These are phyloP conservation scores for Jimgerdemannia lactiflua DNA, from an alignment of 192 early-diverging fungal genomes.

Conservation along the genomic window DNA sequence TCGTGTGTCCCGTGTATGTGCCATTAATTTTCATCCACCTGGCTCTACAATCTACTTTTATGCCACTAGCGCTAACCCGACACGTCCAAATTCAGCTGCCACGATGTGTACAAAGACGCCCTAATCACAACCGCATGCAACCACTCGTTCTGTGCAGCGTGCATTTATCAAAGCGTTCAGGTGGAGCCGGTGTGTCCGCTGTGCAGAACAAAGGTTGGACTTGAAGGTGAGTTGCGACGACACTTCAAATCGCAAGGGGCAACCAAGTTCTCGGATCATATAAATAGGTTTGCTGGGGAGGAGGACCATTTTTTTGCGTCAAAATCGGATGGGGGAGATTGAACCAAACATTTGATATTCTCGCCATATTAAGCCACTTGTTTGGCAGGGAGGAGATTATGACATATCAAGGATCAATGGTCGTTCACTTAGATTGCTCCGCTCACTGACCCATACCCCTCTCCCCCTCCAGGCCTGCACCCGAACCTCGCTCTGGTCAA, in stretches of 20 bases:
- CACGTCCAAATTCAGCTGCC: conserved; percentile 37
- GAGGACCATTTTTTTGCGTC: no score
- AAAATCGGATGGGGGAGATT: no score
- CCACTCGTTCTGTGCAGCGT: conserved; percentile 59
- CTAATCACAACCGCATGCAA: conserved; percentile 57
- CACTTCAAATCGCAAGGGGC: background rate
- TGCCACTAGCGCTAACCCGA: background rate
- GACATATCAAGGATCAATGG: background rate
- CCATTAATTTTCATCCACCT: background rate
- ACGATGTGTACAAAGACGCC: conserved; percentile 53
- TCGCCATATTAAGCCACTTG: no score
- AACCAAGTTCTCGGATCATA: background rate
- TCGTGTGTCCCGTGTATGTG: conserved; percentile 42
- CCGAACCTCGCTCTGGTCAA: conserved; percentile 52
- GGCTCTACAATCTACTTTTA: background rate
- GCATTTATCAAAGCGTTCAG: conserved; percentile 52
- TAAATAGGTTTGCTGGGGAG: no score
- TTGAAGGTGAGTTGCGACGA: conserved; percentile 28
- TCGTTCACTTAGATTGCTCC: background rate
- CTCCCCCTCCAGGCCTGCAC: conserved; percentile 26
- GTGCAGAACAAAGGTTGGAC: conserved; percentile 42
- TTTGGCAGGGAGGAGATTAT: background rate
- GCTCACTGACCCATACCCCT: background rate
- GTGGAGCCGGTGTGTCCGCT: conserved; percentile 57
- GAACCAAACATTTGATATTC: no score